Conservation (phyloP, 805 yeast genomes). For the baker's yeast (Saccharomyces cerevisiae) region DNA sequence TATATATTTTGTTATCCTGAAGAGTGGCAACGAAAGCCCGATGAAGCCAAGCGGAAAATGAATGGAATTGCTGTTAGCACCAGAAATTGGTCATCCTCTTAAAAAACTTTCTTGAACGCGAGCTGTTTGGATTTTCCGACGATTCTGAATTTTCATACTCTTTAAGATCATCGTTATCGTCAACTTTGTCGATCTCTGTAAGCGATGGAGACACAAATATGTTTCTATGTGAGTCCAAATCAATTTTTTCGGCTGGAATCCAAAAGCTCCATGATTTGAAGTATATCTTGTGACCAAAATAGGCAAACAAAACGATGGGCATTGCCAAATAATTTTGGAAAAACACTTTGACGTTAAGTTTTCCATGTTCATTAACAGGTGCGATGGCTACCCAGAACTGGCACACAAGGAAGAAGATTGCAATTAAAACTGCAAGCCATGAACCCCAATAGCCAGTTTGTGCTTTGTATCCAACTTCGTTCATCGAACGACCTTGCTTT, state of each 20-base stretch:
- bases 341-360: constrained; percentile 33
- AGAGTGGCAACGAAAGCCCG: not conserved
- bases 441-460: constrained; percentile 55
- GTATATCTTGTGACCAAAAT: constrained; percentile 40
- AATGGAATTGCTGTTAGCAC: not conserved
- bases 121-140: not conserved
- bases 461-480: constrained; percentile 51
- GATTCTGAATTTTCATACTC: not conserved
- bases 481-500: constrained; percentile 46
- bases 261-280: constrained; percentile 24
- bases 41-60: not conserved
- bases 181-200: not conserved
- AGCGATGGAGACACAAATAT: not conserved
- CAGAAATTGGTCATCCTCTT: not conserved
- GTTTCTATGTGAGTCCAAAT: constrained; percentile 30
- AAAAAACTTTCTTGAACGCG: not conserved
- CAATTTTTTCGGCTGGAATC: constrained; percentile 41
- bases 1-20: not conserved
- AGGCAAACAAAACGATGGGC: constrained; percentile 37
- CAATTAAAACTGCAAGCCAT: constrained; percentile 42
- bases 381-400: constrained; percentile 69
- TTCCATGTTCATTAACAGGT: constrained; percentile 35
- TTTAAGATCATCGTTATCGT: not conserved
- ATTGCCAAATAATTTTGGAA: constrained; percentile 46
- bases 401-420: constrained; percentile 46